phyloP scores from a whole-genome alignment of 2,329 filamentous ascomycete genomes.

The Tolypocladium cylindrosporum region DNA sequence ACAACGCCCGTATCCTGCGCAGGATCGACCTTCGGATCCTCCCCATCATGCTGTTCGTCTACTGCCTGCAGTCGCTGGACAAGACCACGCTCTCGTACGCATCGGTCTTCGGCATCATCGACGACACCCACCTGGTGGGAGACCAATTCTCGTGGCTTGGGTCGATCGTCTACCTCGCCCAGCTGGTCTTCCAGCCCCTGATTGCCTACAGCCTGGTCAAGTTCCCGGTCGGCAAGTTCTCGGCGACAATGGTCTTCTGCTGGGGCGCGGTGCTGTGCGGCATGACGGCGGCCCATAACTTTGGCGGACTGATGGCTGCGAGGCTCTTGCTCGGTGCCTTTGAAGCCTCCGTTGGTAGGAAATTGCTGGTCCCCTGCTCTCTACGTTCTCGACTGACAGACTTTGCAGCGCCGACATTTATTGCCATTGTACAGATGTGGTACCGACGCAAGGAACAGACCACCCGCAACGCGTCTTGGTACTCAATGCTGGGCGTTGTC shows the following conservation, averaged over 20 bases:
- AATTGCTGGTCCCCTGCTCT: not conserved
- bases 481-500: constrained; percentile 49
- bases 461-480: constrained; percentile 45
- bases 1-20: constrained; percentile 23
- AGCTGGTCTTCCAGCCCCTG: constrained; percentile 46
- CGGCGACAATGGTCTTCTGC: constrained; percentile 42
- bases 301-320: constrained; percentile 36
- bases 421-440: constrained; percentile 53
- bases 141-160: constrained; percentile 52
- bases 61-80: constrained; percentile 54
- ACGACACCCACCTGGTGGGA: constrained; percentile 45
- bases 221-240: constrained; percentile 50
- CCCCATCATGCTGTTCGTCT: constrained; percentile 44
- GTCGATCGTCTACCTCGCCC: constrained; percentile 49
- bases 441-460: constrained; percentile 51
- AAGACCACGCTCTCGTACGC: constrained; percentile 53
- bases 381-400: not conserved
- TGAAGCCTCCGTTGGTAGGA: constrained; percentile 29
- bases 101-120: constrained; percentile 52
- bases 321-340: constrained; percentile 49
- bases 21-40: constrained; percentile 30
- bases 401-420: constrained; percentile 33
- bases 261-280: constrained; percentile 42
- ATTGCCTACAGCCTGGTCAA: constrained; percentile 49
- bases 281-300: constrained; percentile 42